A percentile compares a stretch with the other conserved stretches of the same genome.
Evolutionary conservation across 257 asterid species (phyloP).

Genomic region (Datura wrightii): DNA sequence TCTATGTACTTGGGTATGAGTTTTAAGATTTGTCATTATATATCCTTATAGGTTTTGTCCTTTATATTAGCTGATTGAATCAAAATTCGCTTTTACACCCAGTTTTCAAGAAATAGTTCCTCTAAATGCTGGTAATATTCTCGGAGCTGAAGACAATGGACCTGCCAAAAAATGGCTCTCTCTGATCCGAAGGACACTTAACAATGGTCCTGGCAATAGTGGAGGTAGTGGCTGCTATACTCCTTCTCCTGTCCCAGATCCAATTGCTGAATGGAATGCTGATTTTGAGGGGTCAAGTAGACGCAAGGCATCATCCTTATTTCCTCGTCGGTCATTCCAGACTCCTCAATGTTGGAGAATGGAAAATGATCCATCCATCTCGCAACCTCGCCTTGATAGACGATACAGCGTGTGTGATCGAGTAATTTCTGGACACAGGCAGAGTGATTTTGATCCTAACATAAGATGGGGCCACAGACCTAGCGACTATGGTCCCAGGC

Average conservation of each 20-base stretch:
- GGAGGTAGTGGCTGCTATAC: conserved; percentile 72
- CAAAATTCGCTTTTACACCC: not conserved
- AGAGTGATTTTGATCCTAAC: conserved; percentile 68
- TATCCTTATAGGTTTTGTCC: conserved; percentile 5
- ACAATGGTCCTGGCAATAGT: conserved; percentile 66
- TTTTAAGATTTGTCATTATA: not conserved
- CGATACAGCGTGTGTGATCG: conserved; percentile 91
- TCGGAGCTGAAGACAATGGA: conserved; percentile 98
- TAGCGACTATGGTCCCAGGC: conserved; percentile 64
- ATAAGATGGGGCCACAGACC: conserved; percentile 70
- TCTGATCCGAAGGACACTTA: conserved; percentile 75
- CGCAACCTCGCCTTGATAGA: conserved; percentile 80
- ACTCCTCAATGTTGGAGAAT: conserved; percentile 72
- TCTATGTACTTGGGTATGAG: conserved; percentile 92
- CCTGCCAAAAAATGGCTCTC: conserved; percentile 94
- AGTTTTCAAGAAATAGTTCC: conserved; percentile 99
- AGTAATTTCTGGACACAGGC: conserved; percentile 75
- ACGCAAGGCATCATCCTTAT: conserved; percentile 72
- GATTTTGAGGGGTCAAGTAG: conserved; percentile 88
- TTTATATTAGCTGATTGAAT: conserved; percentile 23
- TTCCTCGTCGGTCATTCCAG: conserved; percentile 91
- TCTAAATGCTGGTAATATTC: conserved; percentile 89
- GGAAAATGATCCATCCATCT: conserved; percentile 67
- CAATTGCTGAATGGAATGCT: conserved; percentile 88
- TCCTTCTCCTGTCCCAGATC: conserved; percentile 91